These are phyloP conservation scores for Aurifilum marmelostoma DNA, from an alignment of 2,329 filamentous ascomycete genomes.

Conservation along the genomic window DNA sequence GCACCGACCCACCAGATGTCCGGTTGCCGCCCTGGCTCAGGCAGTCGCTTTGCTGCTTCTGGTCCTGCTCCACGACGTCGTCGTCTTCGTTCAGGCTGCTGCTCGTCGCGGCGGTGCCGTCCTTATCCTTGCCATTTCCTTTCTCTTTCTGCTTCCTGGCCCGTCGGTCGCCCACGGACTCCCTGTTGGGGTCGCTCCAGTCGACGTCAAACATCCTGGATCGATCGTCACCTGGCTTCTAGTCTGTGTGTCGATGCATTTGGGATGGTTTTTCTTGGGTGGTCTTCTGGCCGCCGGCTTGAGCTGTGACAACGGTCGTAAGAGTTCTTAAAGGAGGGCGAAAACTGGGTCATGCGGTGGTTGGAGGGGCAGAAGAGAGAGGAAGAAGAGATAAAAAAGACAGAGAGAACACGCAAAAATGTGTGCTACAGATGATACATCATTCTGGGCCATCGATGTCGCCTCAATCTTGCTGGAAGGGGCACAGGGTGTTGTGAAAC, in stretches of 20 bases:
- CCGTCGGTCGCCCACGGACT: conserved; percentile 57
- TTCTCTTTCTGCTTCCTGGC: conserved; percentile 51
- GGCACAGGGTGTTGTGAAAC: background rate
- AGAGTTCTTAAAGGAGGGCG: background rate
- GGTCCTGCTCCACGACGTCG: conserved; percentile 28
- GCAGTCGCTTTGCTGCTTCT: conserved; percentile 35
- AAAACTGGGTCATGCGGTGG: background rate
- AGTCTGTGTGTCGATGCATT: conserved; percentile 20
- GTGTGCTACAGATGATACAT: background rate
- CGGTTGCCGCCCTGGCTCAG: conserved; percentile 30
- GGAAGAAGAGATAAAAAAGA: background rate
- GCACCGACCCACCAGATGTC: conserved; percentile 45
- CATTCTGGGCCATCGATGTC: background rate
- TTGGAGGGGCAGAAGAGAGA: background rate
- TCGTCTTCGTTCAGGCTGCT: background rate
- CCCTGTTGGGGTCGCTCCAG: conserved; percentile 58
- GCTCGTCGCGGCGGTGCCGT: background rate
- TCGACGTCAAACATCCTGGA: conserved; percentile 60
- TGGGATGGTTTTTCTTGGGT: background rate
- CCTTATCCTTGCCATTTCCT: conserved; percentile 38
- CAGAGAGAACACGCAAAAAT: background rate
- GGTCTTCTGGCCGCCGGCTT: background rate
- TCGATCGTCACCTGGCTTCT: conserved; percentile 24
- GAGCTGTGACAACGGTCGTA: background rate
- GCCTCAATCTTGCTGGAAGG: background rate